Evolutionary conservation across 257 asterid genomes (phyloP).

Genomic region (Vinca minor): DNA sequence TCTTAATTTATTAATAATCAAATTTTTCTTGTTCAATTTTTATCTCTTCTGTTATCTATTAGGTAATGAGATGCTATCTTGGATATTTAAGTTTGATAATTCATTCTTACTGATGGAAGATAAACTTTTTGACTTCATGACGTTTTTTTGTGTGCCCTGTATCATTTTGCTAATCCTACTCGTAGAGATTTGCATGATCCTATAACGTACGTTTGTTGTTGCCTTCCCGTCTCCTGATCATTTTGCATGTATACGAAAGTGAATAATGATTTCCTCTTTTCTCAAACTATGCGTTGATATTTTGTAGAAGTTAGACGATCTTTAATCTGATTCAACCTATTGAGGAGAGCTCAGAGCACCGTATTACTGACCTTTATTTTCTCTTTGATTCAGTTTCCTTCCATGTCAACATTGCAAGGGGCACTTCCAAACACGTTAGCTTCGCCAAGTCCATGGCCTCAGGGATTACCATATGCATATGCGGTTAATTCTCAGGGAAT

Average conservation of each 20-base stretch:
- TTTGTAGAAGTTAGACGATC: background rate
- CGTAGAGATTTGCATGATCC: background rate
- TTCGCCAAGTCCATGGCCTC: slow-evolving; percentile 27
- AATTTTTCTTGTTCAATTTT: background rate
- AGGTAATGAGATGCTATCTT: background rate
- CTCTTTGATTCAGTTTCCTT: slow-evolving; percentile 40
- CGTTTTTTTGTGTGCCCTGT: background rate
- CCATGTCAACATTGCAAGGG: slow-evolving; percentile 49
- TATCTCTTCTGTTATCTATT: background rate
- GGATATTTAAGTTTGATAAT: background rate
- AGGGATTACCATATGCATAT: slow-evolving; percentile 29
- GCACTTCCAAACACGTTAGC: slow-evolving; percentile 31
- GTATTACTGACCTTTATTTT: slow-evolving; percentile 1
- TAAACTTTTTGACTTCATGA: background rate
- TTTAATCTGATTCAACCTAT: background rate
- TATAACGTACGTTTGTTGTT: background rate
- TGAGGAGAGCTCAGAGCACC: background rate
- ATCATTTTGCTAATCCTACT: background rate
- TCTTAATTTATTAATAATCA: background rate
- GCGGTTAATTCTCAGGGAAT: slow-evolving; percentile 25
- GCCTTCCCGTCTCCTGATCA: too few species aligned
- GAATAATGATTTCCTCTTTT: background rate
- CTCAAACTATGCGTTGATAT: background rate
- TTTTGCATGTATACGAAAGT: background rate
- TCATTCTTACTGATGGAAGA: background rate